Evolutionary conservation across 805 yeast species (phyloP).

Genomic region (Pichia thaimueangensis): DNA sequence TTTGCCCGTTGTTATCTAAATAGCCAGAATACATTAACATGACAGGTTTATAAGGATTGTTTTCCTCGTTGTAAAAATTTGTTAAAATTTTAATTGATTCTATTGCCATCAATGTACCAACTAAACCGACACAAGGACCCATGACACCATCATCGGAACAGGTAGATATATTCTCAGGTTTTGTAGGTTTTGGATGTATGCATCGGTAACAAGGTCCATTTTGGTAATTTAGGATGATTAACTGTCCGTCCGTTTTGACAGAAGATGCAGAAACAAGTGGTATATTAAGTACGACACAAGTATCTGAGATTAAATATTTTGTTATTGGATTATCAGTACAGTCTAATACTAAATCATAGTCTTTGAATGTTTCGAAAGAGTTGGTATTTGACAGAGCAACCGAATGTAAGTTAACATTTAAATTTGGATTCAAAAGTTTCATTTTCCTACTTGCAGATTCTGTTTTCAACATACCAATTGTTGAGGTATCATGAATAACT

Average conservation of each 20-base stretch:
- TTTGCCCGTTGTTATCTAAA: constrained; percentile 41
- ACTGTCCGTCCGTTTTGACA: constrained; percentile 83
- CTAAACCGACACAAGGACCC: constrained; percentile 92
- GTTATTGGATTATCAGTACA: constrained; percentile 93
- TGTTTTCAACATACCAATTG: constrained; percentile 67
- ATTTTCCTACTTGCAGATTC: constrained; percentile 66
- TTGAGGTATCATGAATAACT: constrained; percentile 62
- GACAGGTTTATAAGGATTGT: constrained; percentile 58
- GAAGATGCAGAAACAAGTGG: constrained; percentile 92
- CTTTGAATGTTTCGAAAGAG: constrained; percentile 53
- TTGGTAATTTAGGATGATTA: constrained; percentile 64
- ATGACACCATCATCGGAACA: constrained; percentile 93
- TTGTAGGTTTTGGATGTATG: constrained; percentile 85
- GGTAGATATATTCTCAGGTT: constrained; percentile 71
- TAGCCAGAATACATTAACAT: constrained; percentile 62
- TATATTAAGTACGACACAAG: constrained; percentile 57
- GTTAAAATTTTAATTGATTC: constrained; percentile 75
- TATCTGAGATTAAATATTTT: constrained; percentile 82
- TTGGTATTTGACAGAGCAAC: constrained; percentile 46
- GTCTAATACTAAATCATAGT: constrained; percentile 76
- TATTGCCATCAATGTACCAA: constrained; percentile 84
- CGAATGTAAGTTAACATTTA: constrained; percentile 47
- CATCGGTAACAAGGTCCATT: constrained; percentile 94
- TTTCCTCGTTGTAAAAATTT: constrained; percentile 42
- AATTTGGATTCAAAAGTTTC: constrained; percentile 58